Evolutionary conservation across 148 eudicot genomes (phyloP).

Genomic region (Tetragonia tetragonoides): DNA sequence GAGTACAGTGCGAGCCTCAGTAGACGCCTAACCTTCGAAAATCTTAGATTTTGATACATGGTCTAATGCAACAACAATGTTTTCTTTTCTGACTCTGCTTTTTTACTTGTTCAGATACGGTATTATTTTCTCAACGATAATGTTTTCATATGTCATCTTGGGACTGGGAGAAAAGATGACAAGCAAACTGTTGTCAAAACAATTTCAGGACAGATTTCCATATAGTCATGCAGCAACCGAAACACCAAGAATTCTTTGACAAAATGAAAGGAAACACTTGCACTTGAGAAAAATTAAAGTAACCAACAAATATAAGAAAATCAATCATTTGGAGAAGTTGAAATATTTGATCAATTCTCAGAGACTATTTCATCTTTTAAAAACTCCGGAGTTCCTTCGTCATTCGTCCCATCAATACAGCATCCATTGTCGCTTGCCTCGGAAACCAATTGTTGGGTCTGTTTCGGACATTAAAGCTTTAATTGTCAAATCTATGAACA

Average conservation of each 20-base stretch:
- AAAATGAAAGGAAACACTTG: neutral
- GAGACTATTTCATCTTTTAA: slow-evolving; percentile 85
- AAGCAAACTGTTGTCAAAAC: too few relatives aligned
- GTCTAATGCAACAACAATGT: too few relatives aligned
- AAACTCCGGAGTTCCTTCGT: slow-evolving; percentile 41
- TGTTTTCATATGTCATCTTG: too few relatives aligned
- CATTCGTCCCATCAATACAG: slow-evolving; percentile 26
- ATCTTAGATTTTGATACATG: too few relatives aligned
- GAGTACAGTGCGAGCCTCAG: too few relatives aligned
- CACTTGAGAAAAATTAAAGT: neutral
- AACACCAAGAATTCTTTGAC: neutral
- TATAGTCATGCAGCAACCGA: neutral
- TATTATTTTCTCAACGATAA: too few relatives aligned
- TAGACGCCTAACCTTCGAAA: too few relatives aligned
- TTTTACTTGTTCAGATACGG: too few relatives aligned
- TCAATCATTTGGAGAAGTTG: neutral
- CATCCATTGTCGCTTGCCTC: slow-evolving; percentile 29
- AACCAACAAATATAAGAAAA: neutral
- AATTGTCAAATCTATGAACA: neutral
- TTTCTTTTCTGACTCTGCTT: too few relatives aligned
- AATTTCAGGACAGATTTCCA: too few relatives aligned
- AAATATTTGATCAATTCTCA: slow-evolving; percentile 82
- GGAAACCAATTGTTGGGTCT: slow-evolving; percentile 29
- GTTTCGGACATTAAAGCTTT: slow-evolving; percentile 5
- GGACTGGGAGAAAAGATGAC: too few relatives aligned